phyloP scores from a whole-genome alignment of 2,329 filamentous ascomycete species.

The Cytospora leucostoma region DNA sequence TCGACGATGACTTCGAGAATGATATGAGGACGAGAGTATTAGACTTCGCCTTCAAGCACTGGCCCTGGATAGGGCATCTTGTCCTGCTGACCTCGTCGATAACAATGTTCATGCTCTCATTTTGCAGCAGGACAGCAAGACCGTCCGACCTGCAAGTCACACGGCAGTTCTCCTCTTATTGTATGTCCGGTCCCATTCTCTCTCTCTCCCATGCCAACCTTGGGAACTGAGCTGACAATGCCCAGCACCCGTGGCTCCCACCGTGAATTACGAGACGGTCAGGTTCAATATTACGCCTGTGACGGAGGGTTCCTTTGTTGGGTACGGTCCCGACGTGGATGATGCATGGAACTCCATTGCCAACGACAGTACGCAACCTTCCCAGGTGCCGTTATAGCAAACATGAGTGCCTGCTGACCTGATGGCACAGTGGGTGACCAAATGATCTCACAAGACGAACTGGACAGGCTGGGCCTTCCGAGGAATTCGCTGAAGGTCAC shows the following conservation, averaged over 20 bases:
- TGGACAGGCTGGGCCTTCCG: slow-evolving; percentile 54
- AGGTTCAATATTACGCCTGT: slow-evolving; percentile 52
- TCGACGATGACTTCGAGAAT: slow-evolving; percentile 14
- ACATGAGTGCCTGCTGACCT: slow-evolving; percentile 16
- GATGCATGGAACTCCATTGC: slow-evolving; percentile 58
- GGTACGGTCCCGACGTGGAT: slow-evolving; percentile 58
- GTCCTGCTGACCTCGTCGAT: slow-evolving; percentile 43
- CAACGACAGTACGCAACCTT: slow-evolving; percentile 40
- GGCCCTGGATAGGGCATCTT: slow-evolving; percentile 45
- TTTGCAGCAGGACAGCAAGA: slow-evolving; percentile 41
- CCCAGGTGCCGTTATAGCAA: slow-evolving; percentile 23
- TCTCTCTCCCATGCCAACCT: not conserved
- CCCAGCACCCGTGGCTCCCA: slow-evolving; percentile 48
- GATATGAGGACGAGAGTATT: slow-evolving; percentile 20
- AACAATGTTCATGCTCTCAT: slow-evolving; percentile 44
- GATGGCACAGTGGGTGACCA: slow-evolving; percentile 55
- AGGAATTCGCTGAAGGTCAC: slow-evolving; percentile 57
- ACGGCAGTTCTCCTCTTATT: slow-evolving; percentile 46
- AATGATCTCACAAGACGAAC: slow-evolving; percentile 57
- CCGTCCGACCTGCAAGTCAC: slow-evolving; percentile 39
- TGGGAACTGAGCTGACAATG: slow-evolving; percentile 22
- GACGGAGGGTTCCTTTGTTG: slow-evolving; percentile 54
- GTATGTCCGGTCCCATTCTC: slow-evolving; percentile 17
- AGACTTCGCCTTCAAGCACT: slow-evolving; percentile 32
- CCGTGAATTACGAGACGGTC: slow-evolving; percentile 51